Percentiles rank a stretch among this genome's conserved stretches.
phyloP scores from a whole-genome alignment of 1,284 basidiomycete species.

The Puccinia triticina region DNA sequence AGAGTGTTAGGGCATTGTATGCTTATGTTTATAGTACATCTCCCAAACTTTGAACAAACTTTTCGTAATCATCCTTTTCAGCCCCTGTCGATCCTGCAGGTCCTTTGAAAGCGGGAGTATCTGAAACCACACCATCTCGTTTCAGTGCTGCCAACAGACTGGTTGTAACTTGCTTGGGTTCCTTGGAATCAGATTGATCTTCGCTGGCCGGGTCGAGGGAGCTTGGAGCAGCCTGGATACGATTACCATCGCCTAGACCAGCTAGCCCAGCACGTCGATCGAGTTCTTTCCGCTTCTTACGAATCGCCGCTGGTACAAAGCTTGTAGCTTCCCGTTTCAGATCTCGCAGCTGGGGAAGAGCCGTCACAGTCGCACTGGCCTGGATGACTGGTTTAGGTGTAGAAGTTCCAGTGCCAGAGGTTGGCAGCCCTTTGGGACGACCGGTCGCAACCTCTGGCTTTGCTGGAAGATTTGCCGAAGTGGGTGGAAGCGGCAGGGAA shows the following conservation, averaged over 20 bases:
- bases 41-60: conserved; percentile 49
- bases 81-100: background rate
- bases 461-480: conserved; percentile 47
- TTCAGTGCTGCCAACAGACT: conserved; percentile 37
- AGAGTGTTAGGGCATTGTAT: too few relatives aligned
- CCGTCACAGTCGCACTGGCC: conserved; percentile 54
- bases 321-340: conserved; percentile 58
- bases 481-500: conserved; percentile 29
- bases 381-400: conserved; percentile 10
- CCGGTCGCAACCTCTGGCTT: background rate
- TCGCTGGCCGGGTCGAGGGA: background rate
- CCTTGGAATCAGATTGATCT: background rate
- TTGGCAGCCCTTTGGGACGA: background rate
- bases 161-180: conserved; percentile 32
- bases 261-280: conserved; percentile 54
- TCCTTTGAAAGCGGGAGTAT: conserved; percentile 11
- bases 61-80: conserved; percentile 51
- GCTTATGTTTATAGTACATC: conserved; percentile 42
- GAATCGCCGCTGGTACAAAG: conserved; percentile 58
- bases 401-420: background rate
- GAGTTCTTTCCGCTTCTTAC: conserved; percentile 55
- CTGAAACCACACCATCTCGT: conserved; percentile 37
- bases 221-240: conserved; percentile 55
- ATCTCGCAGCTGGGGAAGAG: conserved; percentile 59
- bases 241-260: conserved; percentile 55